phyloP scores from a whole-genome alignment of 257 asterid genomes.

The Jaltomata sinuosa region DNA sequence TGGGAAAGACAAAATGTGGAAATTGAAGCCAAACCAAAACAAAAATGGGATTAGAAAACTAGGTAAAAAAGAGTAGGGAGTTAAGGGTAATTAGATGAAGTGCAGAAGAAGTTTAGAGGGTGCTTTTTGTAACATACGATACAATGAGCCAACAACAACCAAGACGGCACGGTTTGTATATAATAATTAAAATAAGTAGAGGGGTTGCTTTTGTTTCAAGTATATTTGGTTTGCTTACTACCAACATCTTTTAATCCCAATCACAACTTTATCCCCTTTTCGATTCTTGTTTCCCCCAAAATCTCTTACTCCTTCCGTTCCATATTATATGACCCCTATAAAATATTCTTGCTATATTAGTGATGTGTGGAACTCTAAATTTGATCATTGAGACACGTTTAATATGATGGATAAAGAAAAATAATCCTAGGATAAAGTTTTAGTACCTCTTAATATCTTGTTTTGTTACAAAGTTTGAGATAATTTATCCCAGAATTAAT shows the following conservation, averaged over 20 bases:
- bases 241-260: background rate
- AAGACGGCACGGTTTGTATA: conserved; percentile 34
- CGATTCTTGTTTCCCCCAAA: background rate
- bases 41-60: background rate
- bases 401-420: too few species aligned
- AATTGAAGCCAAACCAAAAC: background rate
- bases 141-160: conserved; percentile 18
- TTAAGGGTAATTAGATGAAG: conserved; percentile 8
- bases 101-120: conserved; percentile 18
- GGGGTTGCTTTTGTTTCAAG: background rate
- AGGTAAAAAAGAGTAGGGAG: background rate
- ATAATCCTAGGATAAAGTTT: too few species aligned
- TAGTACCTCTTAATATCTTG: too few species aligned
- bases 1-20: conserved; percentile 9
- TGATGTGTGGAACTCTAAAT: too few species aligned
- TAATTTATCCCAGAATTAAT: too few species aligned
- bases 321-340: too few species aligned
- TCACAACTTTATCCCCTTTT: background rate
- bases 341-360: too few species aligned
- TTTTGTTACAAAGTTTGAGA: too few species aligned
- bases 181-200: background rate
- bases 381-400: too few species aligned
- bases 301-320: too few species aligned
- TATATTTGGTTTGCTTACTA: background rate
- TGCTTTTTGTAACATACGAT: background rate